Base-by-base conservation (phyloP, 371 early-diverging fungal genomes). In the Paraphysoderma sedebokerense region DNA sequence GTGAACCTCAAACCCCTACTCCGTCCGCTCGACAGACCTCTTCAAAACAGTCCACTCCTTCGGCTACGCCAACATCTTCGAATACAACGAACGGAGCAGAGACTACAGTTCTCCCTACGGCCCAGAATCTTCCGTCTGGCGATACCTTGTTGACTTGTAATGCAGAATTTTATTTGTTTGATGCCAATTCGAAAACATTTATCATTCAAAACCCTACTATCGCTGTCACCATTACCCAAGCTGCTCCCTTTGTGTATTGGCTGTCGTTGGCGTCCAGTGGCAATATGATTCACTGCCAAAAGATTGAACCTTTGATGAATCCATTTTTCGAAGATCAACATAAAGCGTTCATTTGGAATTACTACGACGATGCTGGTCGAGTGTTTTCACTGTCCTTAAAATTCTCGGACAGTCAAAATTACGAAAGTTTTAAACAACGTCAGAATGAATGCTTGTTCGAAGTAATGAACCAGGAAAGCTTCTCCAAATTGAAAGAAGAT, bases 401-500 rank as follows among this genome's bases (percentile, higher is more conserved):
- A 5, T 77, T 85, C 34, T 41, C 53, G 8, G 67, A 64, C 35
- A 50, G 46, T 13, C 62, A 51, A n/a, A 50, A 54, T 15, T 57
- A 67, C 17, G 54, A 59, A 12, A 58, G 54, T 28, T 66, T 85
- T 55, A 73, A 68, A 30, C 62, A 60, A 26, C 59, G 63, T 2
- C 67, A 79, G 49, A 70, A 72, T 15, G 65, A 72, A 47, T 79
- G 80, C 46, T 70, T 75, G 44, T 82, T 75, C 46, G 83, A 82
- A 54, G 48, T 66, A 1, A 48, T 69, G 22, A 77, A 75, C 52
- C 58, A 62, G 20, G 50, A 57, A 38, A 54, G 54, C 2, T 76
- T 69, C 56, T 45, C 38, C 28, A 76, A 73, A 44, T 59, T 63
- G 38, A 47, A 53, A 20, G 59, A 56, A 46, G 61, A 53, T 7